Conservation (phyloP, 805 yeast genomes). For the Schizosaccharomyces japonicus region DNA sequence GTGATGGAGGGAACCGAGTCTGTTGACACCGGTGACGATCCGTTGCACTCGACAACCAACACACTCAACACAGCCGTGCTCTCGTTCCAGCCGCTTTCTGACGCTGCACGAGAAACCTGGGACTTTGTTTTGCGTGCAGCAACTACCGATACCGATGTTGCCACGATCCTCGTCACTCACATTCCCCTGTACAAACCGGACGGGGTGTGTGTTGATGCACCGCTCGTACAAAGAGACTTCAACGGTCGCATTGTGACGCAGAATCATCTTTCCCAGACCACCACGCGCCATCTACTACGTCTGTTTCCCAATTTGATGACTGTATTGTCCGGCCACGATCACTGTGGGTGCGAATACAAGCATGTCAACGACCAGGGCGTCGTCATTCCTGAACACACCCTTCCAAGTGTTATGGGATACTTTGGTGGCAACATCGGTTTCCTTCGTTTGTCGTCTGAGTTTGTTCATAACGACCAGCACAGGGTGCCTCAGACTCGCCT, state of each 20-base stretch:
- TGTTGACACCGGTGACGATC: too few relatives aligned
- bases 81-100: not conserved
- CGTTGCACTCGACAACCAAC: too few relatives aligned
- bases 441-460: too few relatives aligned
- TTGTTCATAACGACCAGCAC: too few relatives aligned
- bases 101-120: not conserved
- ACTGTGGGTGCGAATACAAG: not conserved
- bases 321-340: slow-evolving; percentile 1
- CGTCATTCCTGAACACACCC: not conserved
- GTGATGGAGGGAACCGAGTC: not conserved
- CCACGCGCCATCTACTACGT: not conserved
- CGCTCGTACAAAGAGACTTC: not conserved
- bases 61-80: not conserved
- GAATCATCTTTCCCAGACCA: not conserved
- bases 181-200: not conserved
- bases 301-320: not conserved
- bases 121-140: not conserved
- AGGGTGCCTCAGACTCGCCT: too few relatives aligned
- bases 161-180: not conserved
- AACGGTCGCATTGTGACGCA: not conserved
- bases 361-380: not conserved
- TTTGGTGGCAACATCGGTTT: slow-evolving; percentile 3
- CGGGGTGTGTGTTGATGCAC: not conserved
- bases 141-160: not conserved
- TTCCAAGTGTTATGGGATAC: not conserved